Evolutionary conservation across 208 protist genomes (phyloP).

Genomic region (Acanthamoeba sp.): DNA sequence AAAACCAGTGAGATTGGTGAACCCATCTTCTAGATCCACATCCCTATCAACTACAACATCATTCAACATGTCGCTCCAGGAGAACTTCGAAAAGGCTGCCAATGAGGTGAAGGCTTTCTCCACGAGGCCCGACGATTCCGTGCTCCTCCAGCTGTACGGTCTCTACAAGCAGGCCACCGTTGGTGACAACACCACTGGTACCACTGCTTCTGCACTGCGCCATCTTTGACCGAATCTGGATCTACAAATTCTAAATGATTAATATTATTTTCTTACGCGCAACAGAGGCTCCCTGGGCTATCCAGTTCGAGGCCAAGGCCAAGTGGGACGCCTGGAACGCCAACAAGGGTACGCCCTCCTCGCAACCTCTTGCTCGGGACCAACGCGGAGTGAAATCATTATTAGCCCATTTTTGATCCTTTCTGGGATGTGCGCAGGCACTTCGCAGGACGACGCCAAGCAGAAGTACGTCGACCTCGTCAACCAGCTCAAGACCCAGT

Average conservation of each 20-base stretch:
- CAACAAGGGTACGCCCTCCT: conserved; percentile 88
- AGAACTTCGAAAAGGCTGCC: conserved; percentile 83
- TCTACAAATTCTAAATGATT: no score
- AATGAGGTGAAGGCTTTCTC: conserved; percentile 82
- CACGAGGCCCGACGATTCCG: conserved; percentile 91
- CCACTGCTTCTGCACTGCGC: no score
- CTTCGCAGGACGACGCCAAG: conserved; percentile 94
- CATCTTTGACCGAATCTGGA: no score
- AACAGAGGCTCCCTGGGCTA: conserved; percentile 80
- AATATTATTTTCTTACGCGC: neutral
- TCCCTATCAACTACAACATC: neutral
- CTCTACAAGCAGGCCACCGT: conserved; percentile 98
- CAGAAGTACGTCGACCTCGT: conserved; percentile 92
- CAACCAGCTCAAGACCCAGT: conserved; percentile 85
- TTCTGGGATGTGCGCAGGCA: no score
- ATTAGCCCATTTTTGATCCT: no score
- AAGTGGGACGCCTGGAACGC: conserved; percentile 96
- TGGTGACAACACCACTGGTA: conserved; percentile 91
- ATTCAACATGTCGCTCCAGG: neutral
- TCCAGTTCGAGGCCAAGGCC: conserved; percentile 87
- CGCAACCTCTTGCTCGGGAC: no score
- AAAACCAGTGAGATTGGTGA: no score
- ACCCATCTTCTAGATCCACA: neutral
- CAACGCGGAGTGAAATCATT: no score
- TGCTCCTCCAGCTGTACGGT: conserved; percentile 95